Conservation (phyloP, 805 yeast species). For the Pichia rugopelliculosa region DNA sequence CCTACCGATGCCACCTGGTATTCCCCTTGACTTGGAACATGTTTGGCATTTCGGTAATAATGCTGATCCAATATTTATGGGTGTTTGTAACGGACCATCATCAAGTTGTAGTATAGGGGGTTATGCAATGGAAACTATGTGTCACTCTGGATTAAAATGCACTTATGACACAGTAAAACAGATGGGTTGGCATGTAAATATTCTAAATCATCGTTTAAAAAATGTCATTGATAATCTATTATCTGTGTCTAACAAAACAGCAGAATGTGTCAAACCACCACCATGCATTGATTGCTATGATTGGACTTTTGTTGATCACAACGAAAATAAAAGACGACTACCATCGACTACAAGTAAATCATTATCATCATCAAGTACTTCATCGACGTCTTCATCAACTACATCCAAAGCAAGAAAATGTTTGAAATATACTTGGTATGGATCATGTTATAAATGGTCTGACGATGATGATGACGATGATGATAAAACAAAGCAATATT, state of each 20-base stretch:
- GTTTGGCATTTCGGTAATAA: slow-evolving; percentile 96
- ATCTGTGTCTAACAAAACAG: slow-evolving; percentile 64
- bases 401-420: slow-evolving; percentile 36
- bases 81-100: slow-evolving; percentile 91
- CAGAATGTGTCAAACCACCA: slow-evolving; percentile 64
- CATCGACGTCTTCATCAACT: slow-evolving; percentile 15
- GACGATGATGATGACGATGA: slow-evolving; percentile 20
- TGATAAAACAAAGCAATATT: slow-evolving; percentile 1
- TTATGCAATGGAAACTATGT: slow-evolving; percentile 93
- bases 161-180: slow-evolving; percentile 85
- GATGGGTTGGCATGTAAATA: slow-evolving; percentile 82
- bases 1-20: slow-evolving; percentile 88
- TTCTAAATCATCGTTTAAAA: slow-evolving; percentile 84
- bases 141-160: slow-evolving; percentile 87
- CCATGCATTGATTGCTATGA: slow-evolving; percentile 87
- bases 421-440: slow-evolving; percentile 58
- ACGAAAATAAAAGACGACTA: slow-evolving; percentile 26
- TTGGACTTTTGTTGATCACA: slow-evolving; percentile 67
- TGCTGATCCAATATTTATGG: slow-evolving; percentile 95
- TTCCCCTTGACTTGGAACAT: slow-evolving; percentile 68
- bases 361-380: slow-evolving; percentile 3
- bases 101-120: slow-evolving; percentile 88
- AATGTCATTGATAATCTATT: slow-evolving; percentile 82
- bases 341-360: slow-evolving; percentile 18
- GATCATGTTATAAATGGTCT: slow-evolving; percentile 35